Evolutionary conservation across 1,284 basidiomycete genomes (phyloP).

Genomic region (Somion occarium): DNA sequence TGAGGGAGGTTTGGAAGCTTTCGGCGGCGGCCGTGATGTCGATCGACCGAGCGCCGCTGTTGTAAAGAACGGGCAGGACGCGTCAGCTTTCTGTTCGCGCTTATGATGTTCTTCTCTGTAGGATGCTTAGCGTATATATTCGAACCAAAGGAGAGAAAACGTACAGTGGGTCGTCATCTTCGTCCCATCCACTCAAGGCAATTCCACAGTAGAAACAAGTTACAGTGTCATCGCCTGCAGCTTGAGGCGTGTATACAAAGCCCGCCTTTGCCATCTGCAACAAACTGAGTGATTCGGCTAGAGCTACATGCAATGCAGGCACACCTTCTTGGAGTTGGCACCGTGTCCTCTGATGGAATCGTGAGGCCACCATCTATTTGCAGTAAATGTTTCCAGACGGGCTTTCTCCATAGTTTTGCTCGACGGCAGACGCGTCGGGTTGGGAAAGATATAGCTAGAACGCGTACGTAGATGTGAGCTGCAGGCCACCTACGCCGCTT

Average conservation of each 20-base stretch:
- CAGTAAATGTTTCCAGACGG: slow-evolving; percentile 61
- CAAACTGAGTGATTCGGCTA: slow-evolving; percentile 6
- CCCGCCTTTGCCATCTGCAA: slow-evolving; percentile 80
- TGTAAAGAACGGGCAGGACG: slow-evolving; percentile 50
- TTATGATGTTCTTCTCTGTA: slow-evolving; percentile 61
- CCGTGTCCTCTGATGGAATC: slow-evolving; percentile 58
- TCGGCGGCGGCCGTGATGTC: slow-evolving; percentile 3
- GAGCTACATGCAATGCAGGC: slow-evolving; percentile 15
- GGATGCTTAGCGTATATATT: slow-evolving; percentile 2
- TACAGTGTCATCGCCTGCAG: slow-evolving; percentile 64
- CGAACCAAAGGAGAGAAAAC: slow-evolving; percentile 20
- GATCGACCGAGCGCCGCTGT: slow-evolving; percentile 19
- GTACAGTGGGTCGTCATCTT: slow-evolving; percentile 74
- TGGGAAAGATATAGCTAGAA: slow-evolving; percentile 33
- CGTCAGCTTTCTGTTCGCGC: slow-evolving; percentile 43
- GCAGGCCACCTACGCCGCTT: neutral
- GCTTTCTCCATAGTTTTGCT: slow-evolving; percentile 65
- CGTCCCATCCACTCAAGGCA: slow-evolving; percentile 76
- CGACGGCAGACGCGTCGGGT: slow-evolving; percentile 57
- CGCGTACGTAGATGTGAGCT: neutral
- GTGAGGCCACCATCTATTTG: slow-evolving; percentile 67
- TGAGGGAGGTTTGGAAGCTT: slow-evolving; percentile 10
- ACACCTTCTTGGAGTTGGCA: slow-evolving; percentile 66
- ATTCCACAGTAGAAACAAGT: slow-evolving; percentile 77
- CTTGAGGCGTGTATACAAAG: slow-evolving; percentile 69